A percentile compares a stretch with the other conserved stretches of the same genome.
Evolutionary conservation across 306 rosid genomes (phyloP).

Genomic region (apple (Malus domestica)): DNA sequence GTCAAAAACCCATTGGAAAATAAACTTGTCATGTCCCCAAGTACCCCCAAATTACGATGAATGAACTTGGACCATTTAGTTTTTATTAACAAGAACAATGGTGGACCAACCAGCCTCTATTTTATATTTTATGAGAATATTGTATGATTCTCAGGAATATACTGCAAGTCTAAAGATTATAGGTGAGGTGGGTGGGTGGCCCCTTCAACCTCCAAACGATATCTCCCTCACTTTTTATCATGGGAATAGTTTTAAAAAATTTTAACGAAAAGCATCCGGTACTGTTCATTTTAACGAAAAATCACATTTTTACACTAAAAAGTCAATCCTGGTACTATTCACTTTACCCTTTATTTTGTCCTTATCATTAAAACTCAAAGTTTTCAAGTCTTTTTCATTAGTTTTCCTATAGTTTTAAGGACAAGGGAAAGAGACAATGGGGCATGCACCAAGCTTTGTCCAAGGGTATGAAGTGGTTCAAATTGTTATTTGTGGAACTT

Average conservation of each 20-base stretch:
- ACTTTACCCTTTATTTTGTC: no score
- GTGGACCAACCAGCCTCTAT: not conserved
- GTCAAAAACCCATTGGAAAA: constrained; percentile 1
- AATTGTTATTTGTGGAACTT: constrained; percentile 17
- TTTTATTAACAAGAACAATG: not conserved
- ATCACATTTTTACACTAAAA: no score
- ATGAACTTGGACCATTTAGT: constrained; percentile 13
- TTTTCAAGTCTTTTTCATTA: no score
- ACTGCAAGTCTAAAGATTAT: not conserved
- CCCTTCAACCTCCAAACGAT: not conserved
- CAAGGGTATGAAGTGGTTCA: not conserved
- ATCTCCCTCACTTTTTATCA: not conserved
- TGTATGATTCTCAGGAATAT: not conserved
- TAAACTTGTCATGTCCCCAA: not conserved
- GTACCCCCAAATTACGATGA: not conserved
- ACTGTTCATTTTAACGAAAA: no score
- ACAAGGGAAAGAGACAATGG: not conserved
- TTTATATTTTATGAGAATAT: not conserved
- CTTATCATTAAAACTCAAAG: no score
- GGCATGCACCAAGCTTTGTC: not conserved
- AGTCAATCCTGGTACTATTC: no score
- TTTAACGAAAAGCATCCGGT: no score
- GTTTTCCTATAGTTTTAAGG: not conserved
- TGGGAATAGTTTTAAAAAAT: not conserved
- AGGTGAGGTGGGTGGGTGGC: not conserved